A percentile compares a stretch with the other conserved stretches of the same genome.
phyloP scores from a whole-genome alignment of 1,139 yeast genomes.

The Hyphopichia pseudoburtonii region DNA sequence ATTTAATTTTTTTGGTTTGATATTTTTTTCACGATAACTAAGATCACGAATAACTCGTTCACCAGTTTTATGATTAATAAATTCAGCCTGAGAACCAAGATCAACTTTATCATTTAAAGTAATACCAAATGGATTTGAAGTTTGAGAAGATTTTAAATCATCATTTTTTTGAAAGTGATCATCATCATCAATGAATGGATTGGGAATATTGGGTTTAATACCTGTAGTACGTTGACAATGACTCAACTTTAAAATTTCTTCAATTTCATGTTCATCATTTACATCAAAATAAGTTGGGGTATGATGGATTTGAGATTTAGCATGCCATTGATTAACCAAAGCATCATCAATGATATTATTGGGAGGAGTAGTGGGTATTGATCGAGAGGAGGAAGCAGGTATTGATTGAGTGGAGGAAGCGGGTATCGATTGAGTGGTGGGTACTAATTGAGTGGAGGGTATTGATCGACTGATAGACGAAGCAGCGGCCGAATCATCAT shows the following conservation, averaged over 20 bases:
- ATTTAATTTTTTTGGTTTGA: slow-evolving; percentile 28
- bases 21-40: slow-evolving; percentile 16
- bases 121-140: slow-evolving; percentile 12
- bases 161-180: neutral
- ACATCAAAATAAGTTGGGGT: slow-evolving; percentile 8
- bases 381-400: neutral
- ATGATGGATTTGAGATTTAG: slow-evolving; percentile 1
- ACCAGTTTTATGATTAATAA: slow-evolving; percentile 28
- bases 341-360: slow-evolving; percentile 12
- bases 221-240: neutral
- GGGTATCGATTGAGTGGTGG: neutral
- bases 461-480: neutral
- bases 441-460: neutral
- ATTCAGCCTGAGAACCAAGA: slow-evolving; percentile 26
- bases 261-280: slow-evolving; percentile 11
- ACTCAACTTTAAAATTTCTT: slow-evolving; percentile 1
- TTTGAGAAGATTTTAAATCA: neutral
- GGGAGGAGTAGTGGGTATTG: slow-evolving; percentile 11
- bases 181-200: slow-evolving; percentile 15
- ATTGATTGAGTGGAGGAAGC: neutral
- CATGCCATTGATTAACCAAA: slow-evolving; percentile 9
- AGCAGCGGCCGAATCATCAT: neutral
- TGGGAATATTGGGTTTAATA: no score
- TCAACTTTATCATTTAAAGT: slow-evolving; percentile 13
- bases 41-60: slow-evolving; percentile 21